Conservation (phyloP, 495 filamentous ascomycete species). For the Glarea lozoyensis region DNA sequence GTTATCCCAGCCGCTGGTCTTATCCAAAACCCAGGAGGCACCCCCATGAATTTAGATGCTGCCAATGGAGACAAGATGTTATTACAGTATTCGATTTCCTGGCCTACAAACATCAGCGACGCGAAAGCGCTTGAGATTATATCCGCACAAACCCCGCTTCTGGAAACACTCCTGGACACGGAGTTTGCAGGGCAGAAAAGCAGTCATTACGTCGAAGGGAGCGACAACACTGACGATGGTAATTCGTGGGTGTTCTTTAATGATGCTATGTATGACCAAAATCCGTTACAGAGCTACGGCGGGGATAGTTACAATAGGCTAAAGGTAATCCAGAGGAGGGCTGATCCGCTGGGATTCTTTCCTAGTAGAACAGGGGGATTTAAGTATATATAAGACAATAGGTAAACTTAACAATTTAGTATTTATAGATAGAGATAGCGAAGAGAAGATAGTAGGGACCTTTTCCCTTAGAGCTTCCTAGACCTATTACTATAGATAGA, state of each 20-base stretch:
- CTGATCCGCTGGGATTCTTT: slow-evolving; percentile 48
- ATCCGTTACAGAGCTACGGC: slow-evolving; percentile 6
- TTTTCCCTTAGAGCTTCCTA: too few relatives aligned
- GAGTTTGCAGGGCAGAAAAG: not conserved
- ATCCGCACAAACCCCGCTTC: slow-evolving; percentile 14
- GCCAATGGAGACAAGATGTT: slow-evolving; percentile 6
- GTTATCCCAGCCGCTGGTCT: slow-evolving; percentile 1
- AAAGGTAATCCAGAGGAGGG: slow-evolving; percentile 9
- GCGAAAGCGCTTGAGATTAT: slow-evolving; percentile 10
- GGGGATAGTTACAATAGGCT: slow-evolving; percentile 3
- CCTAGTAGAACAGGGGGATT: slow-evolving; percentile 48
- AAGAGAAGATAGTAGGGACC: too few relatives aligned
- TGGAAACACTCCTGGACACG: slow-evolving; percentile 10
- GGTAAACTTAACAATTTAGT: too few relatives aligned
- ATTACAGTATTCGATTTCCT: slow-evolving; percentile 4
- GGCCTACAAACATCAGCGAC: slow-evolving; percentile 4
- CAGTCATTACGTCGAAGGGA: not conserved
- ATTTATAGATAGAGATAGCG: too few relatives aligned
- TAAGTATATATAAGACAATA: slow-evolving; percentile 16
- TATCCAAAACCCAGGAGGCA: slow-evolving; percentile 8
- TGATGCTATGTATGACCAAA: slow-evolving; percentile 18
- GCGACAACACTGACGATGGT: slow-evolving; percentile 3
- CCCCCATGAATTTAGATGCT: slow-evolving; percentile 3
- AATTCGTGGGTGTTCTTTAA: slow-evolving; percentile 15
- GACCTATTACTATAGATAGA: too few relatives aligned